Base-by-base conservation (phyloP, 129 eudicot genomes). In the Flaveria robusta region DNA sequence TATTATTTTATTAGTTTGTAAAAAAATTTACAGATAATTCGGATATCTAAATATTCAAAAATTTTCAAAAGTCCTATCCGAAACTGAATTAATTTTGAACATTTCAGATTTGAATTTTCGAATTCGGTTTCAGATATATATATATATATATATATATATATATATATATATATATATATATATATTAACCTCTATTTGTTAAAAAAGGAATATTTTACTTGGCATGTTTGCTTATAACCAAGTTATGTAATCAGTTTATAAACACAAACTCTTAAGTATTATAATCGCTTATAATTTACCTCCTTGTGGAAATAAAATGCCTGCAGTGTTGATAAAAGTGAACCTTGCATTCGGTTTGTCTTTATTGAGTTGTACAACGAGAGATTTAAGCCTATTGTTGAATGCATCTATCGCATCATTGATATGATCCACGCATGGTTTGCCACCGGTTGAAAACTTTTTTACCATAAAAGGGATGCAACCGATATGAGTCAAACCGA, bases 401-500 rank as follows among this genome's bases (percentile, higher is more conserved):
- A 85, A 88, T 19, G 78, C 52, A 26, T 77, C 66, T 9, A 58
- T 62, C 5, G 77, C 82, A 6, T 43, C 26, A 56, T 80, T 77
- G n/a, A 46, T 63, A 3, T 4, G 11, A 13, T 74, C 43, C 11
- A 77, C 84, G 16, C 92, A 87, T 5, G 79, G 68, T 26, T 54
- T 68, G 10, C 63, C 71, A 11, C 41, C n/a, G 0, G 75, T n/a
- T 0, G 56, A 72, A 20, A 52, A 23, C 59, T 7, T 49, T 4
- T 60, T 15, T 12, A 78, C 13, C 34, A 34, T 15, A 14, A 11
- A 19, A 9, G 92, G 92, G 11, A 47, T 65, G 71, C 89, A 88
- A 11, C 88, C 92, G 14, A 82, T 23, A 3, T 27, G 55, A 5
- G 77, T 80, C 1, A 88, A 19, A 23, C 86, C 92, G 41, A 77